Evolutionary conservation across 805 yeast genomes (phyloP).

Genomic region (Starmerella roubikii): DNA sequence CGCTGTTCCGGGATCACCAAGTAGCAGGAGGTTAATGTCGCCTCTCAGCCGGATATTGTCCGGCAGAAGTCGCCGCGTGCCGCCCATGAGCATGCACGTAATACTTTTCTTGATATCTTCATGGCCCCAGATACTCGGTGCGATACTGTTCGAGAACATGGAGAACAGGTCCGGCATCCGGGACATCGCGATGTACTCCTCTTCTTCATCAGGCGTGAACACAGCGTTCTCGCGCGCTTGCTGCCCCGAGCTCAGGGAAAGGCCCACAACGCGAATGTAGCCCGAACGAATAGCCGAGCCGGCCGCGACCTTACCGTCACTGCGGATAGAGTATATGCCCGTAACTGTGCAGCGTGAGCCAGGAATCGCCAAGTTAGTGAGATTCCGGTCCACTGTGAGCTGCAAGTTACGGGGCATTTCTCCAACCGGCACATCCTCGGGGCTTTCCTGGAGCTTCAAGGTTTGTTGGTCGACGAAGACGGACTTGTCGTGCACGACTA

Average conservation of each 20-base stretch:
- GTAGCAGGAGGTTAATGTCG: conserved; percentile 78
- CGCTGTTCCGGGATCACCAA: conserved; percentile 99
- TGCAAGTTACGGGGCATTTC: conserved; percentile 94
- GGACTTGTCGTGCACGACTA: conserved; percentile 86
- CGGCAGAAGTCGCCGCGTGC: conserved; percentile 80
- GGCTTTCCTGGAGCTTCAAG: conserved; percentile 88
- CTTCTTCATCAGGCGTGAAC: conserved; percentile 88
- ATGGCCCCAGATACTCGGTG: conserved; percentile 94
- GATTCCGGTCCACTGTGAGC: conserved; percentile 74
- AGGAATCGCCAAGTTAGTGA: conserved; percentile 84
- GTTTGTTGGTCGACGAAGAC: conserved; percentile 91
- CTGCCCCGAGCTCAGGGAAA: conserved; percentile 68
- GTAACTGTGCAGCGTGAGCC: conserved; percentile 87
- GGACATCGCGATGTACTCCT: conserved; percentile 68
- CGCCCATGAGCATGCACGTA: conserved; percentile 85
- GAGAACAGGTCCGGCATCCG: conserved; percentile 77
- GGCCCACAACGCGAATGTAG: conserved; percentile 73
- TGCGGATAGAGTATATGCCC: conserved; percentile 85
- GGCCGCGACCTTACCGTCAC: conserved; percentile 40
- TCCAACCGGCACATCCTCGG: conserved; percentile 97
- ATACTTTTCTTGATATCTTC: conserved; percentile 86
- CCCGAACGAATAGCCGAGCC: conserved; percentile 87
- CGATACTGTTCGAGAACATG: conserved; percentile 73
- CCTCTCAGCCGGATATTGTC: conserved; percentile 97
- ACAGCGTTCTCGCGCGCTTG: conserved; percentile 46